phyloP scores from a whole-genome alignment of 2,329 filamentous ascomycete genomes.

The Exophiala bonariae region DNA sequence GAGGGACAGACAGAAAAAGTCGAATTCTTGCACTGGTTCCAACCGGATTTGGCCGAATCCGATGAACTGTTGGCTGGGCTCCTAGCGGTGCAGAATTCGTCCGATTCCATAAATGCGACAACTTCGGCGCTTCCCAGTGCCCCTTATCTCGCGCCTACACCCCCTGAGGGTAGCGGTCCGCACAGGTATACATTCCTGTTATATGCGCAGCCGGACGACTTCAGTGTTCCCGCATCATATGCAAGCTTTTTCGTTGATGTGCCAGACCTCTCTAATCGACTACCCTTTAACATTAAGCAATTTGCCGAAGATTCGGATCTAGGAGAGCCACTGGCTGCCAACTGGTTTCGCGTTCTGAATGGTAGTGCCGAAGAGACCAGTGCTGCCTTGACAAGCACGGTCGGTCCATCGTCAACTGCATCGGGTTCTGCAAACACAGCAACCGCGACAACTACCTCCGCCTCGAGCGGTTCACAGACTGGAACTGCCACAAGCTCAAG shows the following conservation, averaged over 20 bases:
- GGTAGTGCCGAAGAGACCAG: conserved; percentile 1
- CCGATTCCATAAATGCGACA: not conserved
- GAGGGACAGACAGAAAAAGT: not conserved
- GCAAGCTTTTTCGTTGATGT: conserved; percentile 21
- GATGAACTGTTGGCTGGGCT: not conserved
- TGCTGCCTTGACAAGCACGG: not conserved
- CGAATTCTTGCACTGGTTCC: conserved; percentile 11
- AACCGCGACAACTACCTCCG: not conserved
- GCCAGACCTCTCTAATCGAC: conserved; percentile 24
- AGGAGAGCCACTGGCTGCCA: conserved; percentile 34
- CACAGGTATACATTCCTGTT: conserved; percentile 36
- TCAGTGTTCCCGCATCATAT: conserved; percentile 32
- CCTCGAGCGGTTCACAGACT: not conserved
- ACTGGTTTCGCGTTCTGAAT: conserved; percentile 36
- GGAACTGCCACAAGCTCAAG: not conserved
- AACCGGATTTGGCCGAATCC: not conserved
- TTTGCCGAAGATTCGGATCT: conserved; percentile 36
- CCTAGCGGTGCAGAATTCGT: not conserved
- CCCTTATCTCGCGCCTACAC: conserved; percentile 32
- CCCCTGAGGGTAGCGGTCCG: conserved; percentile 21
- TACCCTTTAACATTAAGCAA: conserved; percentile 35
- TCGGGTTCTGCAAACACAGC: not conserved
- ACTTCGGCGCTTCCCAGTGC: conserved; percentile 1
- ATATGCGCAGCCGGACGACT: conserved; percentile 28
- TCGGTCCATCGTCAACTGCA: not conserved